Evolutionary conservation across 805 yeast species (phyloP).

Genomic region (Kodamaea lidongshanica): DNA sequence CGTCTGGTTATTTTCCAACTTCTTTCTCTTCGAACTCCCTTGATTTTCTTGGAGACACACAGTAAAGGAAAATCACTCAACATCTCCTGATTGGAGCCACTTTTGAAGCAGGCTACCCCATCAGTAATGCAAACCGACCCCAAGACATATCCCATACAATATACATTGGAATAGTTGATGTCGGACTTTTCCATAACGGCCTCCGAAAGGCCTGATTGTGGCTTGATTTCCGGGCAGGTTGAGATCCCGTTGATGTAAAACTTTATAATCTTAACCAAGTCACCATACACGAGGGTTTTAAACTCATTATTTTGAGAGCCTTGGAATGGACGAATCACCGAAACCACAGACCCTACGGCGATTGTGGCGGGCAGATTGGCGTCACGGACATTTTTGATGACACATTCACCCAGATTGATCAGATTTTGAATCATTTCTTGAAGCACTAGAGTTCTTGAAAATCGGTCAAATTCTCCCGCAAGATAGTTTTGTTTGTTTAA

Average conservation of each 20-base stretch:
- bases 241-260: conserved; percentile 14
- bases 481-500: too few relatives aligned
- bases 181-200: conserved; percentile 12
- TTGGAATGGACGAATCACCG: conserved; percentile 25
- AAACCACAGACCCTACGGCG: conserved; percentile 25
- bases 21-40: background rate
- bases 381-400: conserved; percentile 22
- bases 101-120: too few relatives aligned
- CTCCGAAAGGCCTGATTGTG: conserved; percentile 3
- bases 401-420: conserved; percentile 9
- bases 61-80: conserved; percentile 26
- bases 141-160: conserved; percentile 27
- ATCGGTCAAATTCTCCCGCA: conserved; percentile 19
- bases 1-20: too few relatives aligned
- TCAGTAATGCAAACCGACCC: conserved; percentile 12
- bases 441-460: conserved; percentile 23
- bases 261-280: conserved; percentile 22
- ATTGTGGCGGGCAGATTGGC: conserved; percentile 21
- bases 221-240: background rate
- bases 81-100: too few relatives aligned
- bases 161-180: conserved; percentile 15
- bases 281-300: conserved; percentile 23
- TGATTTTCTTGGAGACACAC: conserved; percentile 15
- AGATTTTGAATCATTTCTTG: conserved; percentile 17
- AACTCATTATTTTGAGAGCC: conserved; percentile 17